Evolutionary conservation across 2,329 filamentous ascomycete genomes (phyloP), one percentile per base, ranked within the genome.

Genomic region (Trichoderma sp.): DNA sequence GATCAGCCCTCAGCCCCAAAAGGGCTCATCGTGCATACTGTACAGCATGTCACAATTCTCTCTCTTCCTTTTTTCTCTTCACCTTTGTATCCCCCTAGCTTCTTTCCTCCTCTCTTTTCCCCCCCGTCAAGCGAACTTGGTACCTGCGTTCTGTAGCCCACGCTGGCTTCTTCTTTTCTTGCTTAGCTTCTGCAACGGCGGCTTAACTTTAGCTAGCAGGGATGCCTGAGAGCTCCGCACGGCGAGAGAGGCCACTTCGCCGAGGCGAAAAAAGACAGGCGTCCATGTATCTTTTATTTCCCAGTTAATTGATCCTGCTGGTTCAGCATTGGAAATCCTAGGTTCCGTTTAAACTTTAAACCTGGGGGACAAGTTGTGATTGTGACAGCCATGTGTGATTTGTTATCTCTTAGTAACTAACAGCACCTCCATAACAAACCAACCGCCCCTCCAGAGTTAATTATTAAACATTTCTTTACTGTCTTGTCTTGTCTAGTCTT

Each of bases 191-290:
- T 37, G 14, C 59, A 63, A 63, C 59, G 46, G 26, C 46, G 46
- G 59, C 59, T 49, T 43, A 32, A 51, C 39, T 49, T 26, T 2
- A 28, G 21, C 58, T 60, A 61, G 59, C 59, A 61, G 43, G 59
- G 59, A 51, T 61, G 26, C 1, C 7, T 52, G 14, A 4, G 11
- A 21, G 43, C 59, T 61, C 59, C 59, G 59, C 59, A 61, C 43
- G 26, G n/a, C 59, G 59, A 43, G 46, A 21, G 43, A 51, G n/a
- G 30, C 11, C n/a, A 61, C 59, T 51, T 61, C 43, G 59, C 59
- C 59, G 59, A 61, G 49, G 59, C 46, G 46, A 54, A 34, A 34
- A 34, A 34, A 34, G 51, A 49, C n/a, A 49, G 4, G 11, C 46
- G n/a, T 43, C 18, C 18, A 10, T 43, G 39, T 43, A 43, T 43